These are phyloP conservation scores for Paracoccidioides brasiliensis DNA, from an alignment of 2,329 filamentous ascomycete genomes.

Conservation along the genomic window DNA sequence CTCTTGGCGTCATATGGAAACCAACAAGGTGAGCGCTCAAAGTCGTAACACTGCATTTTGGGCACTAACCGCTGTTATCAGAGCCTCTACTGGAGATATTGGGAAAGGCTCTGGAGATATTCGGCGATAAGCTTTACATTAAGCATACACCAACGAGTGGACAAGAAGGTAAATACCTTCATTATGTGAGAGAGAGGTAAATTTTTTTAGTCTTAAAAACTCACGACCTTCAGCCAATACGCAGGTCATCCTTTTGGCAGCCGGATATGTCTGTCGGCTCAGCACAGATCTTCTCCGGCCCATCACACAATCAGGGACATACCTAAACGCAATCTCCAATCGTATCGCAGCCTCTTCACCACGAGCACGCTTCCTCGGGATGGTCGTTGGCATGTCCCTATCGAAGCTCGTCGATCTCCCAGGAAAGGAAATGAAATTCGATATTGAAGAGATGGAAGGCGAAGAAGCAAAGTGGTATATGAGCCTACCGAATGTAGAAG, in stretches of 20 bases:
- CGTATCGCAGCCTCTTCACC: slow-evolving; percentile 64
- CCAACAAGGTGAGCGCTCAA: slow-evolving; percentile 31
- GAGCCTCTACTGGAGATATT: slow-evolving; percentile 27
- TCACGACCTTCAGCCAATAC: slow-evolving; percentile 49
- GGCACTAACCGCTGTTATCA: slow-evolving; percentile 13
- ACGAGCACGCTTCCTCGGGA: slow-evolving; percentile 69
- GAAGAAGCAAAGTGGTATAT: slow-evolving; percentile 67
- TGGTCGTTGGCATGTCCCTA: slow-evolving; percentile 67
- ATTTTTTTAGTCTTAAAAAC: neutral
- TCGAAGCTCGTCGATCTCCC: slow-evolving; percentile 51
- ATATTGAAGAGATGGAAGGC: slow-evolving; percentile 62
- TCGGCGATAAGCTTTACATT: slow-evolving; percentile 79
- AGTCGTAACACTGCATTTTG: neutral
- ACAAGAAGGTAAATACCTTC: slow-evolving; percentile 57
- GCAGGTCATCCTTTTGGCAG: slow-evolving; percentile 63
- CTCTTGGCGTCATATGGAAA: slow-evolving; percentile 46
- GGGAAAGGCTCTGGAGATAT: slow-evolving; percentile 55
- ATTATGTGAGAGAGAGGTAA: neutral
- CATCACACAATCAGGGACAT: slow-evolving; percentile 56
- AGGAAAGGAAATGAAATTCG: slow-evolving; percentile 66
- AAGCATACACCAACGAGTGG: slow-evolving; percentile 71
- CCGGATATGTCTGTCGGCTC: slow-evolving; percentile 59
- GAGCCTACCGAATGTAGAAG: slow-evolving; percentile 47
- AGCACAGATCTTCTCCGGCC: slow-evolving; percentile 54
- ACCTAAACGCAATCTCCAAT: slow-evolving; percentile 72